These are phyloP conservation scores for Lentinula sp. DNA, from an alignment of 768 basidiomycete species.

Conservation along the genomic window DNA sequence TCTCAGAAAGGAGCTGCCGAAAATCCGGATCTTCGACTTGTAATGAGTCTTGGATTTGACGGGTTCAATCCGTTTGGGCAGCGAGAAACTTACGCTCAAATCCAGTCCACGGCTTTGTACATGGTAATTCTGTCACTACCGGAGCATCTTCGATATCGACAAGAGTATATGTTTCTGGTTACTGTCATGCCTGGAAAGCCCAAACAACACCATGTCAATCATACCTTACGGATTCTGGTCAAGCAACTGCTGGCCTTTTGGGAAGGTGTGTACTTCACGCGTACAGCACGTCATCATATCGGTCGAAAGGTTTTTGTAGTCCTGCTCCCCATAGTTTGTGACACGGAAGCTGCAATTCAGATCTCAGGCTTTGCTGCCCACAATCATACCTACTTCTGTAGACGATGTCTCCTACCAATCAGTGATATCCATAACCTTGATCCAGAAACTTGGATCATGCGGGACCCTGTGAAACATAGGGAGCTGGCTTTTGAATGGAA, in stretches of 20 bases:
- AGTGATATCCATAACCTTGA: constrained; percentile 13
- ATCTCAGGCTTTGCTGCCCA: constrained; percentile 15
- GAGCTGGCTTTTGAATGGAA: constrained; percentile 13
- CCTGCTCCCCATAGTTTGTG: constrained; percentile 27
- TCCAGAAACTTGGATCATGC: constrained; percentile 9
- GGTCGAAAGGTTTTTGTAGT: constrained; percentile 23
- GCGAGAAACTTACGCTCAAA: neutral
- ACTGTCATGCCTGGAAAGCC: constrained; percentile 35
- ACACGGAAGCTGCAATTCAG: constrained; percentile 24
- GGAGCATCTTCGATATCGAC: constrained; percentile 22
- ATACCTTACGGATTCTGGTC: constrained; percentile 25
- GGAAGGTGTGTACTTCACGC: constrained; percentile 21
- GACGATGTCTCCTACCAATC: neutral
- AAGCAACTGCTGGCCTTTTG: constrained; percentile 28
- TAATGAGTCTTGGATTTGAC: neutral
- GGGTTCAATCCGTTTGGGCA: constrained; percentile 10
- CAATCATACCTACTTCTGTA: neutral
- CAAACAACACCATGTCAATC: constrained; percentile 22
- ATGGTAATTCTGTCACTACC: constrained; percentile 13
- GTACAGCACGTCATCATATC: constrained; percentile 12
- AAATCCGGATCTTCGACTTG: constrained; percentile 1
- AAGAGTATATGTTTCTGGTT: constrained; percentile 34
- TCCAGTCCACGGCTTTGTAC: constrained; percentile 14
- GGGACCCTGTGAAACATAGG: constrained; percentile 8
- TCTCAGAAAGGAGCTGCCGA: neutral